Conservation (phyloP, 257 asterid species). For the Osmanthus fragrans region DNA sequence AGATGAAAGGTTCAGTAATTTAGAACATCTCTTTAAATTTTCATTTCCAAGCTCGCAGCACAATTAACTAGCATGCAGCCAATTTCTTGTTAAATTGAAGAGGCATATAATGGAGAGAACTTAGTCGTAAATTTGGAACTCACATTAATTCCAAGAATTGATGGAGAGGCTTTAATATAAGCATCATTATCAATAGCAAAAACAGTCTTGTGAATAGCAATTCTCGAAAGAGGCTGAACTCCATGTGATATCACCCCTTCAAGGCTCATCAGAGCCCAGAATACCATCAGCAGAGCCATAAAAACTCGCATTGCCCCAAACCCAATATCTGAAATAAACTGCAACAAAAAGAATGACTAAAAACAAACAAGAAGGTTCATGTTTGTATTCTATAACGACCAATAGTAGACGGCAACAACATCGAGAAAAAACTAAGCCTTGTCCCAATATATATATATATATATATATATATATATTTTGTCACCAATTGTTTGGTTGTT, state of each 20-base stretch:
- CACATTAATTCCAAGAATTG: conserved; percentile 74
- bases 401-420: background rate
- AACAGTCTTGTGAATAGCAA: conserved; percentile 61
- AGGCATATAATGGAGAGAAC: background rate
- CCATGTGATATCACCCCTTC: conserved; percentile 62
- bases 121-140: conserved; percentile 20
- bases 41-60: background rate
- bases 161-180: conserved; percentile 65
- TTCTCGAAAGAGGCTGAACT: conserved; percentile 67
- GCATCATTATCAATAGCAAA: conserved; percentile 57
- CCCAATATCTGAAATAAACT: conserved; percentile 24
- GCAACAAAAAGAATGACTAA: background rate
- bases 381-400: background rate
- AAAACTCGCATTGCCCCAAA: conserved; percentile 41
- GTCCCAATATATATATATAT: no score
- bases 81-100: background rate
- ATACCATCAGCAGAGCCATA: conserved; percentile 39
- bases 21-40: conserved; percentile 7
- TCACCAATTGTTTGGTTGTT: background rate
- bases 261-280: conserved; percentile 46
- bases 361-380: background rate
- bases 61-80: conserved; percentile 8
- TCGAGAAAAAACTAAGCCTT: background rate
- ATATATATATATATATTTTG: no score
- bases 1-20: background rate